These are phyloP conservation scores for Urostyla sp. DNA, from an alignment of 73 alveolate species.

Conservation along the genomic window DNA sequence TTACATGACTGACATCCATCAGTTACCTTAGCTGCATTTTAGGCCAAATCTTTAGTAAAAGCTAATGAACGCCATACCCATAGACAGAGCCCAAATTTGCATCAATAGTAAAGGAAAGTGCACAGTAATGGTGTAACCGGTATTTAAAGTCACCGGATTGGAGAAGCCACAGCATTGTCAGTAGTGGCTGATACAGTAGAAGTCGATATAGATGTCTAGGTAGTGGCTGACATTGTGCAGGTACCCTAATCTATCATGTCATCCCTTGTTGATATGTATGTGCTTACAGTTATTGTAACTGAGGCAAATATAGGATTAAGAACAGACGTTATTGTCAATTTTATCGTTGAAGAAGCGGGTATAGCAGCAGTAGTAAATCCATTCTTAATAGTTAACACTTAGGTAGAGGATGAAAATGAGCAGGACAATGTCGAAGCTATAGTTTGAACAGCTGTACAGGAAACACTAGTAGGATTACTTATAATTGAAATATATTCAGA, in stretches of 20 bases:
- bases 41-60: conserved; percentile 1
- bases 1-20: conserved; percentile 21
- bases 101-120: conserved; percentile 31
- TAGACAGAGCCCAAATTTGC: conserved; percentile 1
- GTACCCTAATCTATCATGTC: conserved; percentile 24
- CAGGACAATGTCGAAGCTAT: conserved; percentile 1
- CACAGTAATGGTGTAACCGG: conserved; percentile 20
- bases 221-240: neutral
- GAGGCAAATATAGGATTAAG: conserved; percentile 26
- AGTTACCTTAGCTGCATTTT: neutral
- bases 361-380: conserved; percentile 9
- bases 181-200: conserved; percentile 14
- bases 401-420: neutral
- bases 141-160: conserved; percentile 19
- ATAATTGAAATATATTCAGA: neutral
- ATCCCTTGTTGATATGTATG: conserved; percentile 19
- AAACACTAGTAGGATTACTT: neutral
- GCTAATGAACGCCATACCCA: conserved; percentile 50
- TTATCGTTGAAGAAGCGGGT: conserved; percentile 2
- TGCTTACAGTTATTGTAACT: neutral
- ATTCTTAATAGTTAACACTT: neutral
- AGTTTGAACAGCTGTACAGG: conserved; percentile 17
- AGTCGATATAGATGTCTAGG: conserved; percentile 6
- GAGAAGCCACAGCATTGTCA: conserved; percentile 3
- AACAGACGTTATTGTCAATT: neutral